Evolutionary conservation across 768 basidiomycete genomes (phyloP).

Genomic region (Mrakia gelida): DNA sequence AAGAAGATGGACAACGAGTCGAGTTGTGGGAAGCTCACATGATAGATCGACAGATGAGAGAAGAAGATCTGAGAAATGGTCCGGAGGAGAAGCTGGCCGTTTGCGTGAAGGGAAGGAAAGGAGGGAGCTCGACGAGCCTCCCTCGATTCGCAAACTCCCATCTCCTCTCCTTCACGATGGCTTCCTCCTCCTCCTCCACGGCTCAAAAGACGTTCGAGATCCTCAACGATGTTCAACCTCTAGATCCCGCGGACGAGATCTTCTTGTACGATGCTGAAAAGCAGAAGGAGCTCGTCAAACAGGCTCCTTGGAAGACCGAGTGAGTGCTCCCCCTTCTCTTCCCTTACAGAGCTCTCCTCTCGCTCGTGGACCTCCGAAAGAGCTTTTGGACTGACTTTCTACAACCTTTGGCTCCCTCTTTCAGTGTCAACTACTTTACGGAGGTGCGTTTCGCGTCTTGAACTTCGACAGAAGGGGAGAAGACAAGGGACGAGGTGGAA

Average conservation of each 20-base stretch:
- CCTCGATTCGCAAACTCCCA: neutral
- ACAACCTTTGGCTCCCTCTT: neutral
- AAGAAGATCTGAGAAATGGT: no score
- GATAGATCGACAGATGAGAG: no score
- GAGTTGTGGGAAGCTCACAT: no score
- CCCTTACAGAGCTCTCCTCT: no score
- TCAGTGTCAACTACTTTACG: slow-evolving; percentile 51
- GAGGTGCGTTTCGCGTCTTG: slow-evolving; percentile 40
- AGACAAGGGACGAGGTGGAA: no score
- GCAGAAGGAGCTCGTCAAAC: slow-evolving; percentile 55
- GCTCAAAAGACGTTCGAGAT: slow-evolving; percentile 47
- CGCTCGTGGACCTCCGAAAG: no score
- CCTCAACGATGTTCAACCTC: slow-evolving; percentile 43
- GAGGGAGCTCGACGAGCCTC: no score
- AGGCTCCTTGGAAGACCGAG: slow-evolving; percentile 84
- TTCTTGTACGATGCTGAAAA: slow-evolving; percentile 45
- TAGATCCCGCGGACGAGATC: slow-evolving; percentile 42
- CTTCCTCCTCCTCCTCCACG: slow-evolving; percentile 21
- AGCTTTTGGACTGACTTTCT: no score
- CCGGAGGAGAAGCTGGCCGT: no score
- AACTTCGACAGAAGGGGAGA: no score
- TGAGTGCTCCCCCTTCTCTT: slow-evolving; percentile 40
- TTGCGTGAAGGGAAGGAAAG: no score
- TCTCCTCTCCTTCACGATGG: neutral
- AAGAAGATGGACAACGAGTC: no score